Evolutionary conservation across 2,329 filamentous ascomycete genomes (phyloP), one percentile per base, ranked within the genome.

Genomic region (Nannizziopsis barbatae): DNA sequence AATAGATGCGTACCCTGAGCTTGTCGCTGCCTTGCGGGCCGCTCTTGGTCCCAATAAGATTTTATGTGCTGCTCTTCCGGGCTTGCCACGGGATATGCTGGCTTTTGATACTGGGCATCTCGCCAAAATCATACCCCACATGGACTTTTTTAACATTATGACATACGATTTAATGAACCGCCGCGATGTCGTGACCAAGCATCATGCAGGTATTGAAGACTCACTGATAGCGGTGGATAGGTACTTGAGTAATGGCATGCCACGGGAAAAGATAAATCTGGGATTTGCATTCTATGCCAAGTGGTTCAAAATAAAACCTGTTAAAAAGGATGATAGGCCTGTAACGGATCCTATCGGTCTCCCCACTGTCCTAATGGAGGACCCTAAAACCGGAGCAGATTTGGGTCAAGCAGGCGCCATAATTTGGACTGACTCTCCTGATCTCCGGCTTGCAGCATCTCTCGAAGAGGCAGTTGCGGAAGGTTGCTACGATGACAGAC

Each of bases 61-160:
- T 35, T 71, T 86, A 0, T 84, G 82, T 0, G 77, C 83, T 35
- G 81, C 82, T 2, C 79, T 83, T 0, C 82, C 83, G 0, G 82
- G 77, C 1, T 71, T 77, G 12, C 66, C 70, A 35, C 66, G 67
- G 11, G 82, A 86, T 57, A 83, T 85, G 77, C 74, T 85, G 3
- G 81, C 79, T n/a, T 85, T 77, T 59, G 81, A 74, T 0, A 52
- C 66, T 4, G 62, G 72, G 18, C 75, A 76, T 6, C 69, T 79
- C 0, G 77, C 78, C 1, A 65, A 70, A 49, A 82, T 85, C 55
- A 76, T 75, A 67, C 60, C 66, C 10, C 69, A 71, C 1, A 73
- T 84, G 14, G 80, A 86, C 59, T 81, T 79, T 57, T 70, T 85
- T 58, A 85, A 85, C 56, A 58, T 86, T 53, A 85, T 85, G 81